phyloP scores from a whole-genome alignment of 495 filamentous ascomycete species.

The Penicillium argentinense region DNA sequence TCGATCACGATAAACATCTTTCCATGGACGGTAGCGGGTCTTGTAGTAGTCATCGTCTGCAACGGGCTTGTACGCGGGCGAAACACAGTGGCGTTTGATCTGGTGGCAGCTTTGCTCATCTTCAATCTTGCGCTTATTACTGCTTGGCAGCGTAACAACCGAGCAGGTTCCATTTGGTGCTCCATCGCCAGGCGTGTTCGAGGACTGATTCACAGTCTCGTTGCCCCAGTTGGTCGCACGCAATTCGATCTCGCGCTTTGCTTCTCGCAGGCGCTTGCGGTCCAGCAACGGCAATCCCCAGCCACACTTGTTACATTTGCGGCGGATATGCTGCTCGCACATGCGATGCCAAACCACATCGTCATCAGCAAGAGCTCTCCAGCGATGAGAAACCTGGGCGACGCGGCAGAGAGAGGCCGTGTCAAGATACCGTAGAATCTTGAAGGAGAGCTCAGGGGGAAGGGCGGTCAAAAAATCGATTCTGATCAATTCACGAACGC shows the following conservation, averaged over 20 bases:
- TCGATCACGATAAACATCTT: constrained; percentile 86
- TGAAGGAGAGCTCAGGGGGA: constrained; percentile 87
- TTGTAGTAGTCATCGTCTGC: constrained; percentile 46
- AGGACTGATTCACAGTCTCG: constrained; percentile 23
- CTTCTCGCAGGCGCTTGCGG: constrained; percentile 79
- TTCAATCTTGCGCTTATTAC: constrained; percentile 41
- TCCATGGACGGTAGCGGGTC: constrained; percentile 73
- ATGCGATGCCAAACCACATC: constrained; percentile 98
- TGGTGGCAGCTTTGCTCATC: constrained; percentile 30
- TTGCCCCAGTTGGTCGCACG: constrained; percentile 57
- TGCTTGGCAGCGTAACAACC: constrained; percentile 15
- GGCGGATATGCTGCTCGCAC: constrained; percentile 97
- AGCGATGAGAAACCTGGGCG: constrained; percentile 87
- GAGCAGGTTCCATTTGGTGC: constrained; percentile 20
- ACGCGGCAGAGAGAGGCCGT: constrained; percentile 96
- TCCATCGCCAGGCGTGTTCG: constrained; percentile 18
- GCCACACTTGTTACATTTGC: constrained; percentile 95
- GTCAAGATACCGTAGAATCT: constrained; percentile 89
- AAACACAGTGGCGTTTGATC: constrained; percentile 38
- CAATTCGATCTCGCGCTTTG: constrained; percentile 81
- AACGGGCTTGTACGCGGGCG: constrained; percentile 28
- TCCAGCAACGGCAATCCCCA: constrained; percentile 92
- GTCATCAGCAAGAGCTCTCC: constrained; percentile 86
- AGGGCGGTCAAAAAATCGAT: constrained; percentile 92
- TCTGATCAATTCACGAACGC: constrained; percentile 86